Evolutionary conservation across 2,329 filamentous ascomycete species (phyloP), one percentile per base, ranked within the genome.

Genomic region (Metarhizium rileyi): DNA sequence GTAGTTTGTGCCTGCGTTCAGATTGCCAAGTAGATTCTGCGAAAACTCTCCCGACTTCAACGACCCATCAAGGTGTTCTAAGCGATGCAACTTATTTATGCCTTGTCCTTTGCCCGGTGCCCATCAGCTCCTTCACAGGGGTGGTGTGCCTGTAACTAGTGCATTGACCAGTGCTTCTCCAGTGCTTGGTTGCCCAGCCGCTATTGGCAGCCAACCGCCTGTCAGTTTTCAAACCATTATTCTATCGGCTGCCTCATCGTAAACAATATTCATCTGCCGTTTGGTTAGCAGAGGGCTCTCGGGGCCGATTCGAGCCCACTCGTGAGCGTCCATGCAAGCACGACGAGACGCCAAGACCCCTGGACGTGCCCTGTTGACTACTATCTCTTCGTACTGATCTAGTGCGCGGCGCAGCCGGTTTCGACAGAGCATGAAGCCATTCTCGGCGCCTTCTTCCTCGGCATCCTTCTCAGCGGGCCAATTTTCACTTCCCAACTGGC

Each of bases 301-400:
- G 2, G 57, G 51, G 27, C 42, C 57, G 18, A 80, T 72, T 2
- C 59, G 64, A 0, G 61, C 52, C 61, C 73, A 80, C 18, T 75
- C 65, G 57, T 80, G 75, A 0, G 77, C 76, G 57, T 80, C 76
- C 2, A 78, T 52, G 52, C 74, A 79, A 0, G 77, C 77, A 53
- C 71, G 68, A 3, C 77, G 66, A 2, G 74, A 77, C 2, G 71
- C 69, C 10, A 77, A 53, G 4, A 80, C 73, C 2, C 71, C 75
- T 0, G 70, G 68, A 1, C 66, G 66, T 0, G 70, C 63, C 3
- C 77, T 66, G 1, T 58, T 46, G 4, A 72, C 65, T 10, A 77
- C 70, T 9, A 63, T 65, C 0, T 65, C 58, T 48, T 78, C 74
- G 51, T 76, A 80, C 0, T 46, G 53, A 33, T 69, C 58, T 4